Evolutionary conservation across 2,329 filamentous ascomycete species (phyloP).

Genomic region (Cladosporium sp.): DNA sequence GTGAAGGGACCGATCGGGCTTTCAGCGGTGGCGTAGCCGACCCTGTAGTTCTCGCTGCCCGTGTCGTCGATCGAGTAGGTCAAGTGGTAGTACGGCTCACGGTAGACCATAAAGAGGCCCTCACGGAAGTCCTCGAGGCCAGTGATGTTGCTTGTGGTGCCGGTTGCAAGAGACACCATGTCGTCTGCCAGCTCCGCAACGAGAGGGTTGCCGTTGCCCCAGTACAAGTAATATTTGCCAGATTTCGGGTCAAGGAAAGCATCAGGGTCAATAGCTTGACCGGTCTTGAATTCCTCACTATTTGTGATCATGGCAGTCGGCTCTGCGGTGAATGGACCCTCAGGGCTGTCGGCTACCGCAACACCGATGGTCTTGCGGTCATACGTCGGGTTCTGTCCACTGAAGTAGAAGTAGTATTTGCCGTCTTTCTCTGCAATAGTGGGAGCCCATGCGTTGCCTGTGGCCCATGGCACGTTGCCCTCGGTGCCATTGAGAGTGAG

Average conservation of each 20-base stretch:
- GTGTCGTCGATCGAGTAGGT: constrained; percentile 50
- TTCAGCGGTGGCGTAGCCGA: constrained; percentile 44
- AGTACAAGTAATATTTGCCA: constrained; percentile 27
- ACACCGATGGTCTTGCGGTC: constrained; percentile 28
- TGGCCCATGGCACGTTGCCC: constrained; percentile 37
- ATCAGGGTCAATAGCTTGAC: constrained; percentile 27
- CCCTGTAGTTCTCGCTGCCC: constrained; percentile 42
- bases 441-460: constrained; percentile 37
- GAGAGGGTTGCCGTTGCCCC: constrained; percentile 39
- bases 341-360: constrained; percentile 22
- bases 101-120: constrained; percentile 42
- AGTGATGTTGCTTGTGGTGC: constrained; percentile 31
- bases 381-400: constrained; percentile 27
- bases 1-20: constrained; percentile 41
- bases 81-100: constrained; percentile 44
- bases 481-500: constrained; percentile 43
- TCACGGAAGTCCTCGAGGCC: constrained; percentile 45
- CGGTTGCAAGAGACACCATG: constrained; percentile 43
- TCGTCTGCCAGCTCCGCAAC: constrained; percentile 43
- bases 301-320: constrained; percentile 25
- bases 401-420: constrained; percentile 31
- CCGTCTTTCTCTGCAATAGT: constrained; percentile 23
- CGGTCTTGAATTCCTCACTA: constrained; percentile 21
- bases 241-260: constrained; percentile 24
- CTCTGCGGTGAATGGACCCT: constrained; percentile 26